Conservation (phyloP, 2,329 filamentous ascomycete species). For the Colletotrichum spinosum region DNA sequence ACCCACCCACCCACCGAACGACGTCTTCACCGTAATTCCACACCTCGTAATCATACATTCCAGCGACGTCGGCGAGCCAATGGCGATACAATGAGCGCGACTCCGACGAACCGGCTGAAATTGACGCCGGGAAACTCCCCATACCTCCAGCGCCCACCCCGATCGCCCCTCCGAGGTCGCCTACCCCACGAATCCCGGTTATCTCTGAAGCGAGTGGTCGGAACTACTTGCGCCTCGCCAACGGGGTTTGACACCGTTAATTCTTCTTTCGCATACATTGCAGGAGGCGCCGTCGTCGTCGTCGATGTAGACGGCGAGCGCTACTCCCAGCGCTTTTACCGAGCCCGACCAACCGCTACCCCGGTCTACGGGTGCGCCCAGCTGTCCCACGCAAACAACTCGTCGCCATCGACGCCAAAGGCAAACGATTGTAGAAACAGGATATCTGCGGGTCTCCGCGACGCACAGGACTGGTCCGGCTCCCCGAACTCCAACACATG, state of each 20-base stretch:
- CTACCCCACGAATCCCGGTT: constrained; percentile 67
- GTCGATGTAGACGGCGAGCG: constrained; percentile 79
- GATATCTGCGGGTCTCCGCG: constrained; percentile 58
- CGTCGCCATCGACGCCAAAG: constrained; percentile 67
- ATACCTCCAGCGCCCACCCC: constrained; percentile 69
- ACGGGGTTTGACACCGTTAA: constrained; percentile 88
- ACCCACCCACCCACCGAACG: not conserved
- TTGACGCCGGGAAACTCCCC: constrained; percentile 84
- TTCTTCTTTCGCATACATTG: constrained; percentile 88
- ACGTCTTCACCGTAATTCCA: constrained; percentile 23
- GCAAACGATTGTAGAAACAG: constrained; percentile 73
- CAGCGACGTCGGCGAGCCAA: constrained; percentile 50
- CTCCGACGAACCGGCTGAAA: constrained; percentile 72
- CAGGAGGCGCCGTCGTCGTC: constrained; percentile 92
- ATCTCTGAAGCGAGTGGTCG: constrained; percentile 85
- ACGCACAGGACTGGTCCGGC: constrained; percentile 70
- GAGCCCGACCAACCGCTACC: constrained; percentile 82
- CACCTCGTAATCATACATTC: constrained; percentile 21
- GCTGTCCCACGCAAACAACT: constrained; percentile 52
- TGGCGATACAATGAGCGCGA: constrained; percentile 70
- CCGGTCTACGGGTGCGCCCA: constrained; percentile 71
- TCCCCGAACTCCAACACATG: constrained; percentile 76
- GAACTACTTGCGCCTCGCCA: constrained; percentile 86
- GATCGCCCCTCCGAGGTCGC: constrained; percentile 70
- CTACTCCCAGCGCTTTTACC: constrained; percentile 86